Evolutionary conservation across 2,329 filamentous ascomycete genomes (phyloP).

Genomic region (Alternaria dauci): DNA sequence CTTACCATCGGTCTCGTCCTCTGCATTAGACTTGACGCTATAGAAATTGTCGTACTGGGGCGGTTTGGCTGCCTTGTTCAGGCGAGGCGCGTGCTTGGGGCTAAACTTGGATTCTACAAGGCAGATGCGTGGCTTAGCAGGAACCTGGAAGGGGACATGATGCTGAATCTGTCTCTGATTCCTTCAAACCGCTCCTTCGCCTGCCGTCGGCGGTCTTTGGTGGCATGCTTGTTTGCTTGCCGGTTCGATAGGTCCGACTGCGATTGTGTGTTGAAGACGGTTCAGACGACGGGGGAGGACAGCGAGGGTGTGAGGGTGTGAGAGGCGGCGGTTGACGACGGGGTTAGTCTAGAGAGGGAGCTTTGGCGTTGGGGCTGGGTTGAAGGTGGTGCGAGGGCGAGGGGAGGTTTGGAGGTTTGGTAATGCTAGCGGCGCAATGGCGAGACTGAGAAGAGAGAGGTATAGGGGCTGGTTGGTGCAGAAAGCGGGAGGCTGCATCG

Average conservation of each 20-base stretch:
- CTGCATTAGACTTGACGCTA: neutral
- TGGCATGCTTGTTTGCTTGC: conserved; percentile 4
- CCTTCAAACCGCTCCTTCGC: conserved; percentile 3
- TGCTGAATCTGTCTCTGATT: conserved; percentile 4
- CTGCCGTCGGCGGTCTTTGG: neutral
- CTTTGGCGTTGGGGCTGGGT: neutral
- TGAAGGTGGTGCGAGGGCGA: neutral
- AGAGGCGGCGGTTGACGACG: neutral
- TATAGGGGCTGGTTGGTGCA: neutral
- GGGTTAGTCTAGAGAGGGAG: neutral
- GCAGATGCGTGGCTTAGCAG: conserved; percentile 3
- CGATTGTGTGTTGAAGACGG: conserved; percentile 4
- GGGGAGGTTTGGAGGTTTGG: neutral
- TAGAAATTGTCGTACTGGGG: no score
- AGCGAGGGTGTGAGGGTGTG: neutral
- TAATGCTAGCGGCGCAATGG: no score
- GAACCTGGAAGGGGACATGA: conserved; percentile 4
- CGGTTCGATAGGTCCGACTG: conserved; percentile 2
- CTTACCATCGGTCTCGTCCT: neutral
- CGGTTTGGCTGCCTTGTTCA: no score
- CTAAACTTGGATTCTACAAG: no score
- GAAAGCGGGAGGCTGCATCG: conserved; percentile 3
- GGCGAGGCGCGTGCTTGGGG: no score
- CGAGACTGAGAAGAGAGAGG: neutral
- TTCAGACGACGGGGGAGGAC: neutral